Evolutionary conservation across 345 rosid genomes (phyloP), one percentile per base, ranked within the genome.

Genomic region (Acer yangbiense): DNA sequence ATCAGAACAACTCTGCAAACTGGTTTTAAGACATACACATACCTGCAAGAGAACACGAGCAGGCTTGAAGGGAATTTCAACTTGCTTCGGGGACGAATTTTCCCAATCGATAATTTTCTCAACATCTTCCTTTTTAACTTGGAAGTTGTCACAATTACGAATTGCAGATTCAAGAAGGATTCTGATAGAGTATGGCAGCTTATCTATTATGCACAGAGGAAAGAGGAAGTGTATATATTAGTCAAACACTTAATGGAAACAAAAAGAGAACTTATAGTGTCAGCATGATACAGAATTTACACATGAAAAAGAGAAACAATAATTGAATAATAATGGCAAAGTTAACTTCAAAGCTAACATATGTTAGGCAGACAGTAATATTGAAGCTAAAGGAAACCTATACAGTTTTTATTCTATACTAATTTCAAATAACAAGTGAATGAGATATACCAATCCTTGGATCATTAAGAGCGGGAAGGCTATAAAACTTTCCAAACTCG

Each of bases 31-130:
- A 35, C 35, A 73, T 69, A 85, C 99, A 35, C 35, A 73, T 69
- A 85, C 99, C 99, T 96, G 98, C 76, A 96, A 86, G 71, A 96
- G 97, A 58, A 96, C 98, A 80, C 99, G 97, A 81, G 97, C 98
- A 52, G 98, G 98, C 85, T 96, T 96, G 86, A 96, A 96, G 14
- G 99, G 98, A 69, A 96, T 96, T 87, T 96, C 99, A 23, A 96
- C 99, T 82, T 86, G 99, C 80, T 94, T 94, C 2, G 97, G 97
- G 25, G 98, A 78, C 8, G 93, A 71, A 29, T 90, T 96, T 83
- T 91, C 95, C 99, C 99, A 96, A 69, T 96, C 98, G 66, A 93
- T 84, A 23, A 96, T 96, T 85, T 96, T 96, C 90, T 96, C 98
- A 67, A 94, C 94, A 84, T 96, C 99, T 58, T 87, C 89, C 83